Base-by-base conservation (phyloP, 225 moss, liverwort and hornwort genomes). In the Pleurozium schreberi region DNA sequence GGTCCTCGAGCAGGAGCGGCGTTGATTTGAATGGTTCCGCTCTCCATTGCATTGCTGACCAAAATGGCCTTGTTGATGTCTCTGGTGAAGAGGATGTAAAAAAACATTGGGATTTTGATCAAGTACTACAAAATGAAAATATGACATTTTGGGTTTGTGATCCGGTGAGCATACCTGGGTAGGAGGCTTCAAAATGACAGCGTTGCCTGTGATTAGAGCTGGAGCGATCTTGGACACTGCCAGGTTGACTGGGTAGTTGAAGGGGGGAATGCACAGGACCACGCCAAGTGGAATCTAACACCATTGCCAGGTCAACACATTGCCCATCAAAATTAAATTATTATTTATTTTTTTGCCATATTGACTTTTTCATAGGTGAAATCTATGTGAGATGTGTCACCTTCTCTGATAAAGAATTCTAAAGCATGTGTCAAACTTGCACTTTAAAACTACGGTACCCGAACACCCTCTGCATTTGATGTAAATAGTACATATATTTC, bases 211-310 rank as follows among this genome's bases (percentile, higher is more conserved):
- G n/a, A 98, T 92, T 14, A 98, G 88, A 50, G 97, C 96, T 66
- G 98, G 98, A 73, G 91, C 97, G 74, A 98, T 95, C 90, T 98
- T 98, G 71, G 98, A 98, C 84, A 98, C 97, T 36, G 95, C 98
- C 69, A 97, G 90, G 88, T 98, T 98, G 40, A 98, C 94, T 30
- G 97, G 98, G 86, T 98, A 97, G 86, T 98, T 98, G 92, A 98
- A 98, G 43, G 98, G 98, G 57, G 97, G 98, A 71, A 97, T 98
- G 61, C 96, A 97, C 58, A 98, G 95, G 31, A 98, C 94, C 77
- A 98, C 96, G 50, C 98, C 97, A 47, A 98, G 92, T 18, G 98
- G 96, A 89, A 98, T 95, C 98, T 98, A 93, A 28, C 28, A 28
- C 28, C 80, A 28, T 59, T 18, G 3, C 18, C 27, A 58, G 3